phyloP scores from a whole-genome alignment of 306 rosid species.

The Gastrolobium bilobum region DNA sequence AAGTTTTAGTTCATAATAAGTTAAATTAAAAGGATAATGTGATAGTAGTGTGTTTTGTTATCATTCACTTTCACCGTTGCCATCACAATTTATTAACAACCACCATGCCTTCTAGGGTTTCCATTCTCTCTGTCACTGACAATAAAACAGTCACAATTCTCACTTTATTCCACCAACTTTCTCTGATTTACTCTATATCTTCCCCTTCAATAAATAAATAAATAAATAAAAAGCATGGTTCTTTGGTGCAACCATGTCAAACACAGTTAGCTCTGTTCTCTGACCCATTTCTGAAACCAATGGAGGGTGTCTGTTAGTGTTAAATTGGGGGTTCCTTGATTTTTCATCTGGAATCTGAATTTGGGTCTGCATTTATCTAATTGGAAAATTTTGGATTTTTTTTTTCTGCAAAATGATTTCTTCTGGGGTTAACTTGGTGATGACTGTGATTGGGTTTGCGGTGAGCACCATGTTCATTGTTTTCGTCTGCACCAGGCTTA shows the following conservation, averaged over 20 bases:
- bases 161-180: conserved; percentile 17
- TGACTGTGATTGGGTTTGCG: conserved; percentile 96
- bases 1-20: too few species aligned
- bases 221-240: not conserved
- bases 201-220: not conserved
- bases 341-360: conserved; percentile 14
- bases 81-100: too few species aligned
- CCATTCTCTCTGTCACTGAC: conserved; percentile 39
- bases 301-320: conserved; percentile 1
- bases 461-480: conserved; percentile 96
- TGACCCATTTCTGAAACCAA: conserved; percentile 1
- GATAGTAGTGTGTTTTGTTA: too few species aligned
- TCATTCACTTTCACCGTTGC: too few species aligned
- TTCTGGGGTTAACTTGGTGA: conserved; percentile 86
- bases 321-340: not conserved
- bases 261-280: conserved; percentile 12
- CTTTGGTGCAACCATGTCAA: conserved; percentile 9
- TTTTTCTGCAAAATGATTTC: conserved; percentile 67
- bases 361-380: conserved; percentile 32
- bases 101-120: conserved; percentile 47
- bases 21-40: too few species aligned
- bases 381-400: conserved; percentile 22
- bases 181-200: conserved; percentile 33
- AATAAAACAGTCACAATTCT: conserved; percentile 27
- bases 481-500: conserved; percentile 85